Conservation (phyloP, 1,139 yeast genomes). For the Debaryomyces singareniensis region DNA sequence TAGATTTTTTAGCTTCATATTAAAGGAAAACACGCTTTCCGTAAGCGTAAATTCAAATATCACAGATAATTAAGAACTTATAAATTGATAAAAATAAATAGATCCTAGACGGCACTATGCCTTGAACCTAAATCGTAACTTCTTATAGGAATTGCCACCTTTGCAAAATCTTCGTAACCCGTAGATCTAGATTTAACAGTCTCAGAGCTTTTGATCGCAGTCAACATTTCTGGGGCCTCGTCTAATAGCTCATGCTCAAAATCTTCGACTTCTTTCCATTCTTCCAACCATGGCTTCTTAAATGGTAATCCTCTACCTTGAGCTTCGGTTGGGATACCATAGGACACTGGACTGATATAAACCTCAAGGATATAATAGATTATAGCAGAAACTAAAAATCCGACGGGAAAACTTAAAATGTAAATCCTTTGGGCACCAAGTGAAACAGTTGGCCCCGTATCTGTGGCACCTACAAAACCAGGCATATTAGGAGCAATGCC, state of each 20-base stretch:
- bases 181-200: neutral
- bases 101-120: too few species aligned
- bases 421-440: constrained; percentile 71
- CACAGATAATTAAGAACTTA: too few species aligned
- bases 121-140: constrained; percentile 1
- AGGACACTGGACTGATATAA: constrained; percentile 39
- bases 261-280: constrained; percentile 53
- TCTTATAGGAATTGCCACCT: constrained; percentile 2
- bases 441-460: constrained; percentile 61
- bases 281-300: constrained; percentile 61
- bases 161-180: constrained; percentile 1
- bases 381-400: constrained; percentile 53
- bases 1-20: too few species aligned
- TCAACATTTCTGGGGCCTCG: constrained; percentile 1
- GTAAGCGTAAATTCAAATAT: too few species aligned
- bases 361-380: constrained; percentile 43
- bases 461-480: constrained; percentile 72
- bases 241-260: constrained; percentile 44
- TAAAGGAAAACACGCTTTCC: too few species aligned
- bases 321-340: constrained; percentile 37
- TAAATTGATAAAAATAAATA: too few species aligned
- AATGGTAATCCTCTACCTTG: constrained; percentile 42
- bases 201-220: constrained; percentile 1
- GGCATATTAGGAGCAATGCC: constrained; percentile 80
- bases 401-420: constrained; percentile 68